Evolutionary conservation across 2,329 filamentous ascomycete species (phyloP).

Genomic region (Paraphoma sp.): DNA sequence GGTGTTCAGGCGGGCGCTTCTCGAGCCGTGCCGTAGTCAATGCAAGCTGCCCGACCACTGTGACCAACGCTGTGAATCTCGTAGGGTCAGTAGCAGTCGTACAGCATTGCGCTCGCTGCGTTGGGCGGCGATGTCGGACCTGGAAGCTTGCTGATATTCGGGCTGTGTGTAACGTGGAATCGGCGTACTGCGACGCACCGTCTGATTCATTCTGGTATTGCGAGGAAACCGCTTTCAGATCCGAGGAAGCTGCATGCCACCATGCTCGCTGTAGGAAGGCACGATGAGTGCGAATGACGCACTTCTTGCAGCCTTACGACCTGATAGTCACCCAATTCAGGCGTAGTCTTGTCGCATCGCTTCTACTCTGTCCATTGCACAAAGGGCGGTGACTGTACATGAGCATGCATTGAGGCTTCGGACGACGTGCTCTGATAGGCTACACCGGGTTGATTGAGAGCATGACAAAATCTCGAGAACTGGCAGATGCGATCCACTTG

Average conservation of each 20-base stretch:
- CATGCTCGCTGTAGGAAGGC: slow-evolving; percentile 4
- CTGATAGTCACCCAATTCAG: too few species aligned
- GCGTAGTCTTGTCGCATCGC: too few species aligned
- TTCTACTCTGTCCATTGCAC: not conserved
- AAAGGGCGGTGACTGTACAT: slow-evolving; percentile 10
- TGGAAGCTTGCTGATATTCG: slow-evolving; percentile 16
- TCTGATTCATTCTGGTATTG: not conserved
- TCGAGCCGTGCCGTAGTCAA: slow-evolving; percentile 25
- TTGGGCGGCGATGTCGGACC: slow-evolving; percentile 21
- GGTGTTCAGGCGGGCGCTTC: slow-evolving; percentile 13
- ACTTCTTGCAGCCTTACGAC: not conserved
- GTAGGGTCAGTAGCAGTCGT: slow-evolving; percentile 21
- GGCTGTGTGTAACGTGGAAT: slow-evolving; percentile 31
- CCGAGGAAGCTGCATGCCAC: not conserved
- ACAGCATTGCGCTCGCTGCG: slow-evolving; percentile 31
- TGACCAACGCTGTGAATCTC: slow-evolving; percentile 13
- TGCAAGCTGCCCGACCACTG: slow-evolving; percentile 6
- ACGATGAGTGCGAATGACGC: slow-evolving; percentile 1
- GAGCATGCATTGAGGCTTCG: slow-evolving; percentile 17
- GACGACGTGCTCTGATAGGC: slow-evolving; percentile 20
- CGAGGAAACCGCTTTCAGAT: not conserved
- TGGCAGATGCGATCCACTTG: too few species aligned
- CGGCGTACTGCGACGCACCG: not conserved
- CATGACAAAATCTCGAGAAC: slow-evolving; percentile 1
- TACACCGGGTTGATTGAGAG: slow-evolving; percentile 1